These are phyloP conservation scores for Aspergillus bombycis DNA, from an alignment of 2,329 filamentous ascomycete species.

Conservation along the genomic window DNA sequence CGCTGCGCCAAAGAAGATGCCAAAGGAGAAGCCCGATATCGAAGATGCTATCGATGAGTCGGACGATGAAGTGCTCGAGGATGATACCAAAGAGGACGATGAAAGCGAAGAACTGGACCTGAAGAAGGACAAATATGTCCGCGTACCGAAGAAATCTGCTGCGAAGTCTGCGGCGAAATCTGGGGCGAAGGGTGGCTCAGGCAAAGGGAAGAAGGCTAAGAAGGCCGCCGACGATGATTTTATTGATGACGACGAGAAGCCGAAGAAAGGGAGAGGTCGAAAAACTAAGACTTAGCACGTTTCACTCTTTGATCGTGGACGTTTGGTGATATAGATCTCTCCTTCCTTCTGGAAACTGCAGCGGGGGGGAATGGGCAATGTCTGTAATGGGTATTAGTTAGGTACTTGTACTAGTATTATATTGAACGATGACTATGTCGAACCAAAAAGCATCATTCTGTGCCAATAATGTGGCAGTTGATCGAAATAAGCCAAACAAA, in stretches of 20 bases:
- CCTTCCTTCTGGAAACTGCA: not conserved
- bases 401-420: not conserved
- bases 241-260: slow-evolving; percentile 49
- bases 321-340: not conserved
- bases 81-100: slow-evolving; percentile 61
- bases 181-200: slow-evolving; percentile 48
- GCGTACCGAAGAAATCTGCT: slow-evolving; percentile 74
- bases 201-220: slow-evolving; percentile 56
- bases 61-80: slow-evolving; percentile 66
- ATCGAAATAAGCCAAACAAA: not conserved
- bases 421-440: not conserved
- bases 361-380: not conserved
- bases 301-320: not conserved
- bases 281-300: slow-evolving; percentile 32
- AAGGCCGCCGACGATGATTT: slow-evolving; percentile 41
- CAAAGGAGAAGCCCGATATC: slow-evolving; percentile 82
- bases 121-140: slow-evolving; percentile 95
- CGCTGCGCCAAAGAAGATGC: slow-evolving; percentile 69
- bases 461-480: not conserved
- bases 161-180: slow-evolving; percentile 59
- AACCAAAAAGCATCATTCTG: not conserved
- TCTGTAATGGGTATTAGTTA: not conserved
- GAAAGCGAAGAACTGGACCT: slow-evolving; percentile 80
- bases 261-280: slow-evolving; percentile 53
- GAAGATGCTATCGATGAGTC: slow-evolving; percentile 96